These are phyloP conservation scores for Hypericum androsaemum DNA, from an alignment of 345 rosid species.

Conservation along the genomic window DNA sequence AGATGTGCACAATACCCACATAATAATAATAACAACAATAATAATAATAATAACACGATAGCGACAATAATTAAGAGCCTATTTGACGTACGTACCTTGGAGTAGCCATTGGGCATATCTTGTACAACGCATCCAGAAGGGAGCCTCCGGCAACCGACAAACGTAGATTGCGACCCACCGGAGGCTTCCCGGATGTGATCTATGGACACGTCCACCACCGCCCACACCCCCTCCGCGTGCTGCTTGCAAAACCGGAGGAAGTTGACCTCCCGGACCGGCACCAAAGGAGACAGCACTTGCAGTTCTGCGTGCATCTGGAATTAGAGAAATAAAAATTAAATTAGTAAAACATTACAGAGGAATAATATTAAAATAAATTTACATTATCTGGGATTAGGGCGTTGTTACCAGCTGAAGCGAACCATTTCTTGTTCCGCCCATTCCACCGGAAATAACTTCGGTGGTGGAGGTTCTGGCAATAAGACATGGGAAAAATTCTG, in stretches of 20 bases:
- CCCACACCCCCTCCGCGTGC: constrained; percentile 91
- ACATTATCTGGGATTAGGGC: constrained; percentile 1
- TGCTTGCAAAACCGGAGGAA: constrained; percentile 92
- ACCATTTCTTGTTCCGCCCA: constrained; percentile 91
- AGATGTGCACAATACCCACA: no score
- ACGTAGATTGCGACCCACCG: constrained; percentile 27
- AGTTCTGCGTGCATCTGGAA: constrained; percentile 84
- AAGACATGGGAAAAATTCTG: constrained; percentile 92
- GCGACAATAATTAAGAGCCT: no score
- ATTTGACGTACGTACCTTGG: constrained; percentile 72
- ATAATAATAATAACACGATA: no score
- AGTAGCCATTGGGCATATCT: constrained; percentile 95
- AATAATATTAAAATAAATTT: not conserved
- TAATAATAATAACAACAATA: no score
- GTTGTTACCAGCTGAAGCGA: constrained; percentile 77
- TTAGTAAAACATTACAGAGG: not conserved
- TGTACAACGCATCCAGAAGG: constrained; percentile 96
- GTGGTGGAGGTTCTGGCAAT: constrained; percentile 67
- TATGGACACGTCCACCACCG: constrained; percentile 86
- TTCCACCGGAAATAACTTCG: constrained; percentile 68
- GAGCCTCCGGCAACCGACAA: constrained; percentile 60
- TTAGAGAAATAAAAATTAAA: not conserved
- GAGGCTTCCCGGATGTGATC: constrained; percentile 48
- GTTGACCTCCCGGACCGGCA: constrained; percentile 78
- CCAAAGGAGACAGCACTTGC: constrained; percentile 82